Evolutionary conservation across 2,329 filamentous ascomycete genomes (phyloP).

Genomic region (Ophiostoma sp.): DNA sequence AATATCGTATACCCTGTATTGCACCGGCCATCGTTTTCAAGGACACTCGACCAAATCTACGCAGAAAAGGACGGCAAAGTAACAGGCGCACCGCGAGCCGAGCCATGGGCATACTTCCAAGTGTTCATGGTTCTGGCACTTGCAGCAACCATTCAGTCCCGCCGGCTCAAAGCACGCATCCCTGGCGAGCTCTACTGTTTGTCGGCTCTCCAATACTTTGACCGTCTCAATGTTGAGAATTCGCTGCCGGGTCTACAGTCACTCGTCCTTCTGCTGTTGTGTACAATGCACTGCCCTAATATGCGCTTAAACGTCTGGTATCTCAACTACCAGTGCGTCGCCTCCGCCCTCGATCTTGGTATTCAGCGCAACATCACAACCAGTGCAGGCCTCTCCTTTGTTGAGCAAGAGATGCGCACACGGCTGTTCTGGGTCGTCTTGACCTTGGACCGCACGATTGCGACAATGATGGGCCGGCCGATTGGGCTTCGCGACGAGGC

Average conservation of each 20-base stretch:
- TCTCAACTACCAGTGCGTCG: conserved; percentile 55
- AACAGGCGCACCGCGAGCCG: background rate
- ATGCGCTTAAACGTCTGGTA: conserved; percentile 53
- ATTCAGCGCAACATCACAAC: conserved; percentile 48
- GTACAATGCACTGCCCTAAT: conserved; percentile 3
- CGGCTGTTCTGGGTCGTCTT: conserved; percentile 58
- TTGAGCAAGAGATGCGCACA: conserved; percentile 51
- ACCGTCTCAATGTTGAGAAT: background rate
- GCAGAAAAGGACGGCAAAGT: background rate
- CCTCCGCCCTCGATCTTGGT: conserved; percentile 38
- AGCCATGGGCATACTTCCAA: conserved; percentile 4
- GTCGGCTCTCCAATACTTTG: background rate
- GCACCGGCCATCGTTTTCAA: background rate
- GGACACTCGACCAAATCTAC: conserved; percentile 5
- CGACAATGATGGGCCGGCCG: conserved; percentile 58
- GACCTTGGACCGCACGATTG: conserved; percentile 51
- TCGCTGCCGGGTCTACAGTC: background rate
- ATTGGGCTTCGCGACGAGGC: conserved; percentile 57
- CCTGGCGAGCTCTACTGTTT: background rate
- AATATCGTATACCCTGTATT: conserved; percentile 44
- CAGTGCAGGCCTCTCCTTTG: background rate
- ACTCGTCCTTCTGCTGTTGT: background rate
- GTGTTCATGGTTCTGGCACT: background rate
- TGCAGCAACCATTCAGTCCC: background rate
- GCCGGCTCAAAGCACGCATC: background rate